These are phyloP conservation scores for Ustilago tritici DNA, from an alignment of 1,284 basidiomycete genomes.

Conservation along the genomic window DNA sequence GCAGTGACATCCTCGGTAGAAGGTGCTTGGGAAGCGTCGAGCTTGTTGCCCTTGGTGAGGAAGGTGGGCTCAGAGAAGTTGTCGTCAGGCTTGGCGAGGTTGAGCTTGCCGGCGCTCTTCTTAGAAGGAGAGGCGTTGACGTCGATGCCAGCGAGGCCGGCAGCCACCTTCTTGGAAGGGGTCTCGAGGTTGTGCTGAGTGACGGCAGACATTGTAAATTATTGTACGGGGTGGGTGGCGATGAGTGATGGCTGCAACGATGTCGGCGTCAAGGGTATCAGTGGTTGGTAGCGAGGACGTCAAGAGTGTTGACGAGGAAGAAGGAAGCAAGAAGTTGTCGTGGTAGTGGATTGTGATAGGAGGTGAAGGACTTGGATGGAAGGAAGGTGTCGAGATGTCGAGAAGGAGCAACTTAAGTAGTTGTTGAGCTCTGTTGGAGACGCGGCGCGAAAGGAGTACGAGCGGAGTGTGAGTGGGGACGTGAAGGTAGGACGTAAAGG, in stretches of 20 bases:
- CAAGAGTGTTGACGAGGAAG: neutral
- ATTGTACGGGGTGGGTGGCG: conserved; percentile 4
- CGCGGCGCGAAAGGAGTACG: conserved; percentile 11
- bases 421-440: conserved; percentile 12
- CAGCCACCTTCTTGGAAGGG: conserved; percentile 68
- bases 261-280: conserved; percentile 8
- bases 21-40: conserved; percentile 24
- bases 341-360: conserved; percentile 8
- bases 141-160: conserved; percentile 64
- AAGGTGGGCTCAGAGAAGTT: conserved; percentile 57
- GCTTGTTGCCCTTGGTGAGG: conserved; percentile 56
- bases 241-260: conserved; percentile 11
- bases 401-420: conserved; percentile 43
- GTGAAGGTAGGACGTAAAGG: conserved; percentile 24
- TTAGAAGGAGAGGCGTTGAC: conserved; percentile 66
- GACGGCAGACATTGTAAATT: conserved; percentile 46
- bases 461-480: neutral
- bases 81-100: conserved; percentile 22
- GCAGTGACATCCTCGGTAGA: conserved; percentile 16
- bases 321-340: conserved; percentile 12
- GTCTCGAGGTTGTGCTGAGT: conserved; percentile 59
- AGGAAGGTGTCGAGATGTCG: conserved; percentile 15
- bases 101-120: conserved; percentile 43
- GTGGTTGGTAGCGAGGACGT: conserved; percentile 1
- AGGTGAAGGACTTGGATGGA: conserved; percentile 16